phyloP scores from a whole-genome alignment of 192 early-diverging fungal genomes.

The Entomortierella chlamydospora region DNA sequence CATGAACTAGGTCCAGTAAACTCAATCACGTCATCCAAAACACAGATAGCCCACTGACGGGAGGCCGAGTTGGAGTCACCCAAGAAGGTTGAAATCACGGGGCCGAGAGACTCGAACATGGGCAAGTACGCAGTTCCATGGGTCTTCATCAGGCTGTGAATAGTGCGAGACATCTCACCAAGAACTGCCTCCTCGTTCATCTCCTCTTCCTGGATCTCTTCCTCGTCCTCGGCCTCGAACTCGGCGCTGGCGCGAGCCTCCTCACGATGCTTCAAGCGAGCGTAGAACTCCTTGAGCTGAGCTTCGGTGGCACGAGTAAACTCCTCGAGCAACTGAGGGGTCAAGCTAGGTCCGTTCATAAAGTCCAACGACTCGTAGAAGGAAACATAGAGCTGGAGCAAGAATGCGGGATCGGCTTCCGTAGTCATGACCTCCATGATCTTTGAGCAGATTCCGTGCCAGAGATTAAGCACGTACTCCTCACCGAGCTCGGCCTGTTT shows the following conservation, averaged over 20 bases:
- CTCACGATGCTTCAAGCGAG: slow-evolving; percentile 80
- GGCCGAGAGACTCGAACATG: slow-evolving; percentile 84
- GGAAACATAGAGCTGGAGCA: slow-evolving; percentile 81
- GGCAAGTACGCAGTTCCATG: slow-evolving; percentile 81
- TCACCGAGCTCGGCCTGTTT: slow-evolving; percentile 62
- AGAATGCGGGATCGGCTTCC: slow-evolving; percentile 87
- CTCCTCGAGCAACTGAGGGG: slow-evolving; percentile 70
- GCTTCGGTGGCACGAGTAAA: slow-evolving; percentile 75
- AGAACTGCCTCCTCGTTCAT: slow-evolving; percentile 83
- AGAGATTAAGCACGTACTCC: slow-evolving; percentile 72
- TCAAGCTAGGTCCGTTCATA: slow-evolving; percentile 70
- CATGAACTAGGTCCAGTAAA: slow-evolving; percentile 82
- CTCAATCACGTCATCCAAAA: slow-evolving; percentile 94
- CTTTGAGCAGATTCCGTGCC: slow-evolving; percentile 80
- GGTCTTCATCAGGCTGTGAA: slow-evolving; percentile 85
- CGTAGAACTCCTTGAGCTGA: slow-evolving; percentile 83
- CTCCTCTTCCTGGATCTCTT: slow-evolving; percentile 86
- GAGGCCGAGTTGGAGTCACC: slow-evolving; percentile 72
- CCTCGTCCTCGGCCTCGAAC: slow-evolving; percentile 94
- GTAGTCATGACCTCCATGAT: slow-evolving; percentile 81
- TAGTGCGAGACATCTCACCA: slow-evolving; percentile 82
- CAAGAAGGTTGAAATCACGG: slow-evolving; percentile 75
- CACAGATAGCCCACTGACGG: slow-evolving; percentile 94
- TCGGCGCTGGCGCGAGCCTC: slow-evolving; percentile 80
- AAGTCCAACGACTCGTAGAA: slow-evolving; percentile 80